Evolutionary conservation across 2,329 filamentous ascomycete genomes (phyloP), one percentile per base, ranked within the genome.

Genomic region (Penicillium expansum): DNA sequence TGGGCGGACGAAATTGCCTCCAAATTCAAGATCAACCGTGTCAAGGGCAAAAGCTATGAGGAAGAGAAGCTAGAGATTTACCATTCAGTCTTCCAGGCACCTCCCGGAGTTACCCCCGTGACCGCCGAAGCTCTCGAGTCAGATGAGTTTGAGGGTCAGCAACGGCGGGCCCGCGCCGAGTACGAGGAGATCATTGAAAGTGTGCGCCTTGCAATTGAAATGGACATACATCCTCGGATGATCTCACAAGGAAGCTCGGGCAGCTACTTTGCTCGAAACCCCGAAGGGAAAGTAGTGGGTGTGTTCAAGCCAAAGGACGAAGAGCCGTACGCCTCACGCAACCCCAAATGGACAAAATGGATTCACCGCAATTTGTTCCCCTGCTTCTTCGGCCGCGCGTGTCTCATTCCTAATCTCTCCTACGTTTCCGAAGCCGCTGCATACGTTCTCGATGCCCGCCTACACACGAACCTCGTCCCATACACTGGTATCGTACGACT

Each of bases 301-400:
- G 94, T 99, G 5, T 99, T 99, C 79, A 99, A 99, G 74, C 94
- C 94, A 41, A 99, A 99, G 77, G 94, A 99, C 67, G 94, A 99
- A 77, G 95, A 99, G 74, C 94, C 94, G 0, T 99, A 97, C 71
- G 94, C 94, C 1, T 94, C 91, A 32, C 89, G 91, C 65, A 99
- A 99, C 71, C 94, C 94, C 6, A 99, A 99, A 74, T 97, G 93
- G 93, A 97, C 95, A 67, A 99, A 99, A 77, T 99, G 94, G 94
- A 92, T 99, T 78, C 94, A 99, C 74, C 84, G 94, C 62, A 99
- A 99, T 73, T 73, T 99, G 62, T 97, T 99, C 67, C 94, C 94
- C 9, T 99, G 95, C 77, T 97, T 91, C 75, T 99, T 99, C 69
- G 94, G 94, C 18, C 83, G 94, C 69, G 92, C 93, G 44, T 97